Evolutionary conservation across 2,329 filamentous ascomycete species (phyloP).

Genomic region (Sclerotinia subarctica): DNA sequence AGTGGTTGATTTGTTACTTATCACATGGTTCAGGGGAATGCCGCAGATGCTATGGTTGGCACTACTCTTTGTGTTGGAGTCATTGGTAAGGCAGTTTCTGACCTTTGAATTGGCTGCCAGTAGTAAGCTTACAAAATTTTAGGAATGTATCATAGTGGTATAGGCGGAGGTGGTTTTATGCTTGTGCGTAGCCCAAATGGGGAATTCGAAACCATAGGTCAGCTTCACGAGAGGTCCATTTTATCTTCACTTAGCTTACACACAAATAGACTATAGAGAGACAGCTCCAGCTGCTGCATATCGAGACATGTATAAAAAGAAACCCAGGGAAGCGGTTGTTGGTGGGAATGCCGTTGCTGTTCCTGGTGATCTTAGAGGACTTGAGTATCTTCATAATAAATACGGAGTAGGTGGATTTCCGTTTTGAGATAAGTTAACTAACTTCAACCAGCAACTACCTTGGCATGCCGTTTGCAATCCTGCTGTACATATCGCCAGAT

Average conservation of each 20-base stretch:
- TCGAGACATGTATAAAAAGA: slow-evolving; percentile 79
- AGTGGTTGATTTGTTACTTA: slow-evolving; percentile 19
- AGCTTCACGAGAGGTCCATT: background rate
- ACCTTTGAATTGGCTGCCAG: background rate
- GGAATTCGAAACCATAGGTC: slow-evolving; percentile 70
- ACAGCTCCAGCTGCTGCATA: slow-evolving; percentile 77
- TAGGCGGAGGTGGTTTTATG: slow-evolving; percentile 90
- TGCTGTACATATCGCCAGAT: slow-evolving; percentile 67
- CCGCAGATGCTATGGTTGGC: slow-evolving; percentile 71
- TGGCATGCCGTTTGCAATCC: slow-evolving; percentile 73
- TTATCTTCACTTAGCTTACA: background rate
- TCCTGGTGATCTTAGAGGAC: slow-evolving; percentile 72
- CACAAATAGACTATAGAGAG: slow-evolving; percentile 71
- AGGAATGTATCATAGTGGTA: slow-evolving; percentile 75
- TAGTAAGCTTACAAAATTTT: slow-evolving; percentile 11
- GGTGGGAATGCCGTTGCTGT: slow-evolving; percentile 72
- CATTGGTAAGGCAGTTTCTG: slow-evolving; percentile 47
- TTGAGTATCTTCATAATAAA: slow-evolving; percentile 72
- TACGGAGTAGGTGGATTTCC: slow-evolving; percentile 53
- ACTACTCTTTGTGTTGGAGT: slow-evolving; percentile 74
- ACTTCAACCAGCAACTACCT: slow-evolving; percentile 48
- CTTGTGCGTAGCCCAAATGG: slow-evolving; percentile 70
- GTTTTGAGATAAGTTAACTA: background rate
- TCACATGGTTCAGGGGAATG: slow-evolving; percentile 54
- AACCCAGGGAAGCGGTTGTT: slow-evolving; percentile 61